A percentile compares a stretch with the other conserved stretches of the same genome.
Evolutionary conservation across 176 grass and related monocot genomes (phyloP).

Genomic region (Saccharum officinarum): DNA sequence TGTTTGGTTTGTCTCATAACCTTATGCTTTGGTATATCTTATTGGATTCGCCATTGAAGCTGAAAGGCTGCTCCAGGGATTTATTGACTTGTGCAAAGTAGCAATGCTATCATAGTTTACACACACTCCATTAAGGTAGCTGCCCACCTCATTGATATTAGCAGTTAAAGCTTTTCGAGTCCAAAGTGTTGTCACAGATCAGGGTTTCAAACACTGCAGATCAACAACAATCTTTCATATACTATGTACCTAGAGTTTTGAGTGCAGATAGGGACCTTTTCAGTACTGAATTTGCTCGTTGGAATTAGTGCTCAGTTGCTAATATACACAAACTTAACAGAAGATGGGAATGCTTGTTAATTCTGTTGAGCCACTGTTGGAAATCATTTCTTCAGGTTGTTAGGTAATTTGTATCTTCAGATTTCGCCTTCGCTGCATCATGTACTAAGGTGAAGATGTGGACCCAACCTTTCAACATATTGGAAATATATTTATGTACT

Average conservation of each 20-base stretch:
- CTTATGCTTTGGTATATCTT: neutral
- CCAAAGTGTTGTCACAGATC: neutral
- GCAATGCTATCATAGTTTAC: neutral
- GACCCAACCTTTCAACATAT: neutral
- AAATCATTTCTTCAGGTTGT: neutral
- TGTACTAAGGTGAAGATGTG: neutral
- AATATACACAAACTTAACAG: neutral
- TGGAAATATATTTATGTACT: neutral
- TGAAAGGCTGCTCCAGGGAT: neutral
- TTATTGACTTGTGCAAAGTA: neutral
- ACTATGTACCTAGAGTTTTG: neutral
- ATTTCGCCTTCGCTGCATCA: neutral
- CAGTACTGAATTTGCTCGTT: neutral
- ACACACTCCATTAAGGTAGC: neutral
- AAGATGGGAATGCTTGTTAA: neutral
- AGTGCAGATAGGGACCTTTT: neutral
- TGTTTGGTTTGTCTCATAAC: neutral
- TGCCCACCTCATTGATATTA: neutral
- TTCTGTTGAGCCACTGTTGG: neutral
- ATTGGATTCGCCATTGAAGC: neutral
- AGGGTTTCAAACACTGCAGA: neutral
- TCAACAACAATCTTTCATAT: neutral
- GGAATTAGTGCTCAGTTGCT: slow-evolving; percentile 1
- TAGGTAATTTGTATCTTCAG: neutral
- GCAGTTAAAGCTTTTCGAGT: neutral